These are phyloP conservation scores for Glomus cerebriforme DNA, from an alignment of 192 early-diverging fungal genomes.

Conservation along the genomic window DNA sequence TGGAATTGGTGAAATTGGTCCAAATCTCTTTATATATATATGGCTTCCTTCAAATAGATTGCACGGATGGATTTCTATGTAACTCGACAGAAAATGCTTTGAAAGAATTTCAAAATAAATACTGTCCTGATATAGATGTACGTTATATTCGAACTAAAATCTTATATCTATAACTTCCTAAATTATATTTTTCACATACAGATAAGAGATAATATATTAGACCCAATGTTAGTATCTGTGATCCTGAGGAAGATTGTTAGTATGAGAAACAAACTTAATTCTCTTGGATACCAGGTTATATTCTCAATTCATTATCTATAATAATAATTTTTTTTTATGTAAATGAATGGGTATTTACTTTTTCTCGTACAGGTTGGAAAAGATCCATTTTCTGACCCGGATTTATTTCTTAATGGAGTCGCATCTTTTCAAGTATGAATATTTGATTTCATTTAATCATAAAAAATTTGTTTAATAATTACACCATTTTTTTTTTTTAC, in stretches of 20 bases:
- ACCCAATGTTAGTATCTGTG: constrained; percentile 43
- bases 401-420: constrained; percentile 36
- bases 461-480: not conserved
- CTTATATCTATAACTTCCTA: not conserved
- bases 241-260: constrained; percentile 43
- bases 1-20: constrained; percentile 41
- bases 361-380: constrained; percentile 39
- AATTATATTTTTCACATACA: not conserved
- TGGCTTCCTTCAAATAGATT: constrained; percentile 33
- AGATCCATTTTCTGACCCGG: constrained; percentile 48
- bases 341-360: not conserved
- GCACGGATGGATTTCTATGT: constrained; percentile 47
- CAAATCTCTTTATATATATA: constrained; percentile 45
- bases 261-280: constrained; percentile 44
- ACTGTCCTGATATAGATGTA: constrained; percentile 28
- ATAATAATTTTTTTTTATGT: not conserved
- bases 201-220: constrained; percentile 43
- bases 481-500: not conserved
- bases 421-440: constrained; percentile 40
- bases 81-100: constrained; percentile 40
- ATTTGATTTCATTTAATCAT: not conserved
- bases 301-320: not conserved
- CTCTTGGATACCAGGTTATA: constrained; percentile 40
- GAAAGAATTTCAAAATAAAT: constrained; percentile 37
- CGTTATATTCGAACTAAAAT: not conserved